Base-by-base conservation (phyloP, 768 basidiomycete genomes). In the Termitomyces sp. region DNA sequence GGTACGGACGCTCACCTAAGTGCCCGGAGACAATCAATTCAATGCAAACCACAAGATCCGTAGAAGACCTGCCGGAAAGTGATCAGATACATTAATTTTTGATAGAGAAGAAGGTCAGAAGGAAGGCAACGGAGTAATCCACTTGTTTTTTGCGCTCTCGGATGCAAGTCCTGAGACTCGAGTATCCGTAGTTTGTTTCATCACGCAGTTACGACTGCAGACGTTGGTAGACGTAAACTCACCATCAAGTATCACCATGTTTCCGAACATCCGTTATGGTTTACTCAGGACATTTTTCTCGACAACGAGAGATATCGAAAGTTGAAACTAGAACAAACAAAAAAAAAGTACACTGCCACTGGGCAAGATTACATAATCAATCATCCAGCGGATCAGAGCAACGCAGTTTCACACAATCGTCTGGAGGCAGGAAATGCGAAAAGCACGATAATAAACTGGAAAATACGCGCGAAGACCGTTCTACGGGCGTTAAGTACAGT, bases 101-200 rank as follows among this genome's bases (percentile, higher is more conserved):
- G 26, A 32, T 0, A 28, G 6, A 20, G 5, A 36, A 22, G 49
- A 62, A 52, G 49, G 60, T 79, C 79, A 76, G 78, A 78, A 78
- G 80, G 81, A 81, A 82, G 79, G 79, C 79, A 82, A 82, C 78
- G 80, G 81, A 76, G 60, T 64, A 64, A 73, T 80, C 78, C 78
- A 79, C 77, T 81, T 52, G 66, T 60, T 55, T 66, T 26, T 71
- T 69, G 68, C 68, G 69, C 69, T 71, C 69, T 71, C 70, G 69
- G 70, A 71, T 56, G 64, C 51, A 64, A 69, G 67, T 67, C 66
- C 46, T 20, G 46, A 62, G 62, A 68, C 70, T 67, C 65, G 56
- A 57, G 63, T 65, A 70, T 71, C 70, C 70, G 70, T 67, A 63
- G 57, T 62, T 65, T 57, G 16, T 59, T 68, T 68, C 68, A 70